These are phyloP conservation scores for Harringtonia lauricola DNA, from an alignment of 2,329 filamentous ascomycete species.

Conservation along the genomic window DNA sequence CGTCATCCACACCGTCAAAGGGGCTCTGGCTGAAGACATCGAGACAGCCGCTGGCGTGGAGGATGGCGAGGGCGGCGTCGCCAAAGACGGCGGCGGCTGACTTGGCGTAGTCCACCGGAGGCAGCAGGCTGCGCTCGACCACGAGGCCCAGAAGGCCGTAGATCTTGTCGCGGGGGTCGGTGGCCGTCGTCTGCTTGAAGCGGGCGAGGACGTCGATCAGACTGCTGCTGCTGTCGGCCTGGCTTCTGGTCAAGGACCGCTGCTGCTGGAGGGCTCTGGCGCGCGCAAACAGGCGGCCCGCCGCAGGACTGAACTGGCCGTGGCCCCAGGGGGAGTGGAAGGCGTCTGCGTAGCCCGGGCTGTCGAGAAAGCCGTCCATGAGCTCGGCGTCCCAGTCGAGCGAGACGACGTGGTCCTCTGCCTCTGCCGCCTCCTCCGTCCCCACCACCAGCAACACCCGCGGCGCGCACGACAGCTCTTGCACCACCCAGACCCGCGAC, in stretches of 20 bases:
- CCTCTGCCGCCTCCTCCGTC: not conserved
- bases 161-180: conserved; percentile 10
- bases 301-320: not conserved
- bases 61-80: conserved; percentile 5
- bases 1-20: not conserved
- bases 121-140: not conserved
- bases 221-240: not conserved
- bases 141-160: conserved; percentile 9
- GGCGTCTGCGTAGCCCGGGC: not conserved
- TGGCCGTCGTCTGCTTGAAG: conserved; percentile 3
- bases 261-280: conserved; percentile 3
- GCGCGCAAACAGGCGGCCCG: not conserved
- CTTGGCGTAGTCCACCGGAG: conserved; percentile 4
- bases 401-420: not conserved
- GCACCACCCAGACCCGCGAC: conserved; percentile 10
- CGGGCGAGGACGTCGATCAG: conserved; percentile 7
- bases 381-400: conserved; percentile 6
- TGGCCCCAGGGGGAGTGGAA: conserved; percentile 4
- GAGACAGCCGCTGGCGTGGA: conserved; percentile 5
- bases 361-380: conserved; percentile 4
- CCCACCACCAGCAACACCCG: conserved; percentile 2
- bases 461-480: conserved; percentile 9
- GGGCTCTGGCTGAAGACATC: conserved; percentile 7
- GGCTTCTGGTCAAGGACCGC: not conserved
- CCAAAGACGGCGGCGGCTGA: conserved; percentile 2